Percentiles rank a stretch among this genome's conserved stretches.
Evolutionary conservation across 768 basidiomycete genomes (phyloP).

Genomic region (Boletus sp.): DNA sequence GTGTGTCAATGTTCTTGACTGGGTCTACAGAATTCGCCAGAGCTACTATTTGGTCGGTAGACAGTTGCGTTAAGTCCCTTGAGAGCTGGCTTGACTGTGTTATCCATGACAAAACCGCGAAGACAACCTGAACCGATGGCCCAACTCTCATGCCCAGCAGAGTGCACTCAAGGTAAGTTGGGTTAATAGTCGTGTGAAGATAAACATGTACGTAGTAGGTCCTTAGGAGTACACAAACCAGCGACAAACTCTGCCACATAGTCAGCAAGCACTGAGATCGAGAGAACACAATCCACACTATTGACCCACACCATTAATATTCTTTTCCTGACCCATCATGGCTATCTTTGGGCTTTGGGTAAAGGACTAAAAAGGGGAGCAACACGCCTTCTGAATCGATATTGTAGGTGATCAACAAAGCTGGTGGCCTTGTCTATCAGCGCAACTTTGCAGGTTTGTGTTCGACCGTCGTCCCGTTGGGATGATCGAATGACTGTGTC

Average conservation of each 20-base stretch:
- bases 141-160: conserved; percentile 15
- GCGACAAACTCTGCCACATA: neutral
- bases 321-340: conserved; percentile 41
- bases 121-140: conserved; percentile 2
- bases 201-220: neutral
- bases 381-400: neutral
- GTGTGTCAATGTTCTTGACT: conserved; percentile 61
- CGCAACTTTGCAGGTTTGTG: conserved; percentile 81
- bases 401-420: conserved; percentile 91
- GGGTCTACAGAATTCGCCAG: conserved; percentile 61
- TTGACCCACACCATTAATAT: neutral
- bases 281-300: neutral
- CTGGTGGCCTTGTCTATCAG: conserved; percentile 94
- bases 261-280: neutral
- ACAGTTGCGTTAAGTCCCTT: conserved; percentile 42
- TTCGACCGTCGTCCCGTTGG: neutral
- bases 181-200: conserved; percentile 14
- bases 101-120: conserved; percentile 21
- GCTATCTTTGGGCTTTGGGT: conserved; percentile 83
- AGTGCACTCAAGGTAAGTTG: neutral
- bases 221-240: neutral
- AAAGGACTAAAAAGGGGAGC: conserved; percentile 20
- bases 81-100: conserved; percentile 27
- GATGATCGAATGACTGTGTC: neutral
- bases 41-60: conserved; percentile 46